Evolutionary conservation across 169 alveolate genomes (phyloP).

Genomic region (Cryptosporidium andersoni): DNA sequence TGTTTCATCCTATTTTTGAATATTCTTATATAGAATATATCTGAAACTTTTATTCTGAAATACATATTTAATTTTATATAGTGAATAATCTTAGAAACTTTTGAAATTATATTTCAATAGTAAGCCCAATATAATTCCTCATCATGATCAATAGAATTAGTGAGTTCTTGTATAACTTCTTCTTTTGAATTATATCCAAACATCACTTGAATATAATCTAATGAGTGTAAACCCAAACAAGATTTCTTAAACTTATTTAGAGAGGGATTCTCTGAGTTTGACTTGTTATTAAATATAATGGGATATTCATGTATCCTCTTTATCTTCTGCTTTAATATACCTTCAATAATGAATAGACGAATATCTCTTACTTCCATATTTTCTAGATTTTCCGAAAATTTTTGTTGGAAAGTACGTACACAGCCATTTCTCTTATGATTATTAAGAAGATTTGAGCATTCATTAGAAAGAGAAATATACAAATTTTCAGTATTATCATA

Average conservation of each 20-base stretch:
- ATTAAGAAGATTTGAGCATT: slow-evolving; percentile 1
- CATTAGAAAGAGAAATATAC: slow-evolving; percentile 16
- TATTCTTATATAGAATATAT: no score
- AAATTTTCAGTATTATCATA: neutral
- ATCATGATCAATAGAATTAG: neutral
- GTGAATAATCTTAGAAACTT: no score
- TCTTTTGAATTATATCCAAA: slow-evolving; percentile 33
- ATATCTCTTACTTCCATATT: slow-evolving; percentile 11
- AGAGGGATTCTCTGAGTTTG: neutral
- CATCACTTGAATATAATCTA: slow-evolving; percentile 41
- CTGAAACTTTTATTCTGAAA: no score
- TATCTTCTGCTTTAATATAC: slow-evolving; percentile 24
- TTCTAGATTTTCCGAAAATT: slow-evolving; percentile 10
- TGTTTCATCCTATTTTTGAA: no score
- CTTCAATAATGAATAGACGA: slow-evolving; percentile 15
- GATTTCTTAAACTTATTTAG: slow-evolving; percentile 1
- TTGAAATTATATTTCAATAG: neutral
- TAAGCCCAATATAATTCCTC: slow-evolving; percentile 62
- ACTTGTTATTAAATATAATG: neutral
- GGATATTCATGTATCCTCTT: slow-evolving; percentile 54
- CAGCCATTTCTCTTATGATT: neutral
- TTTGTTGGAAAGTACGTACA: slow-evolving; percentile 32
- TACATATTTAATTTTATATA: no score
- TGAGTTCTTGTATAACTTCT: slow-evolving; percentile 1
- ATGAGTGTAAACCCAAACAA: slow-evolving; percentile 30